phyloP scores from a whole-genome alignment of 352 stramenopile species.

The Pythium apleroticum region DNA sequence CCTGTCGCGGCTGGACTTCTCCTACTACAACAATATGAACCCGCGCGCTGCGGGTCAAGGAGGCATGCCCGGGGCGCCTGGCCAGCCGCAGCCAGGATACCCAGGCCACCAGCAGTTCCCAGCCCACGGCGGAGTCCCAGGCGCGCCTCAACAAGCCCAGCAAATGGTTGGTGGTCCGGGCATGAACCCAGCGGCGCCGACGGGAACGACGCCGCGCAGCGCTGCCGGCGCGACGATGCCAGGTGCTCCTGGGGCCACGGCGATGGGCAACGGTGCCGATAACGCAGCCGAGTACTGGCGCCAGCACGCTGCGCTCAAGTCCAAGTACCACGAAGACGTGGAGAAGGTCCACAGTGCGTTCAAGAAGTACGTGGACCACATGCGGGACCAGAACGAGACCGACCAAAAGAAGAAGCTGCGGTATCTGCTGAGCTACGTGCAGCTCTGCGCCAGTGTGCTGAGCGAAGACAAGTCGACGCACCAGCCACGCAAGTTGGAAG shows the following conservation, averaged over 20 bases:
- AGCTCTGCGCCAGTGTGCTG: constrained; percentile 76
- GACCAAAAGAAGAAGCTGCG: constrained; percentile 87
- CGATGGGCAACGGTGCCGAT: constrained; percentile 29
- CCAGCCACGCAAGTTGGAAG: constrained; percentile 70
- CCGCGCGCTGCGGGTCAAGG: constrained; percentile 28
- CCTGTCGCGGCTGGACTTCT: constrained; percentile 71
- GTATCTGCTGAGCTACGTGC: constrained; percentile 81
- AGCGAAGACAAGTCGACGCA: constrained; percentile 76
- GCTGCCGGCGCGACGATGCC: constrained; percentile 16
- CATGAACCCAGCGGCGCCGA: constrained; percentile 20
- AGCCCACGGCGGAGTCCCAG: constrained; percentile 29
- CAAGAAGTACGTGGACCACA: constrained; percentile 88
- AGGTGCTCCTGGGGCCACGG: not conserved
- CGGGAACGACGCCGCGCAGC: constrained; percentile 24
- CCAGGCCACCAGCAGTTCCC: constrained; percentile 47
- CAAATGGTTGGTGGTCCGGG: constrained; percentile 16
- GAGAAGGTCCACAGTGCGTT: constrained; percentile 85
- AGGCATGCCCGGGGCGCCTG: constrained; percentile 21
- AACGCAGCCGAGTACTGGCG: constrained; percentile 74
- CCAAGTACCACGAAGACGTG: constrained; percentile 83
- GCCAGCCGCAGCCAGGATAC: constrained; percentile 32
- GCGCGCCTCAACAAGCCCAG: constrained; percentile 22
- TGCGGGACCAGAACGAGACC: constrained; percentile 84
- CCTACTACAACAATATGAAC: constrained; percentile 71
- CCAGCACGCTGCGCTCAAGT: constrained; percentile 71